phyloP scores from a whole-genome alignment of 2,329 filamentous ascomycete genomes.

The Penicillium sp. region DNA sequence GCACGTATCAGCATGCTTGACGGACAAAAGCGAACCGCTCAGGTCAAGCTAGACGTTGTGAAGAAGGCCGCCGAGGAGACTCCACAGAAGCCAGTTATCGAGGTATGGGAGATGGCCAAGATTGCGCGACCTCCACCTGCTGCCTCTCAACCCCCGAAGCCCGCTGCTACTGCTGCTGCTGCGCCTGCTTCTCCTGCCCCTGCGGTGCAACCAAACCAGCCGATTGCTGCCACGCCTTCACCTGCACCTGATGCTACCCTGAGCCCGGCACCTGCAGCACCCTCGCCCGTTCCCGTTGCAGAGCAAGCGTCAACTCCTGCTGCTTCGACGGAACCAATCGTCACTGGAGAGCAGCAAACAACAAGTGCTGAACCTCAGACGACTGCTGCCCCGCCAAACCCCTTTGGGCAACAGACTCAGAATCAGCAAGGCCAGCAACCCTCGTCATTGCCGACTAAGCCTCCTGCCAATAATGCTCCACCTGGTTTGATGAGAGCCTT shows the following conservation, averaged over 20 bases:
- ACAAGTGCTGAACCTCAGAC: conserved; percentile 11
- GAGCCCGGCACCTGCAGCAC: conserved; percentile 4
- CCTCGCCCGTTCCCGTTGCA: conserved; percentile 16
- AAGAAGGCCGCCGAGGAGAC: conserved; percentile 83
- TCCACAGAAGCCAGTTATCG: conserved; percentile 77
- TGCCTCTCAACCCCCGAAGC: conserved; percentile 35
- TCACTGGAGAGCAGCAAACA: background rate
- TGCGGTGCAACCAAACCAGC: background rate
- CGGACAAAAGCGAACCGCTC: conserved; percentile 65
- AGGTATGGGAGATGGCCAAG: conserved; percentile 86
- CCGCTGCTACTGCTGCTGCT: conserved; percentile 26
- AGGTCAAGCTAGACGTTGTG: conserved; percentile 77
- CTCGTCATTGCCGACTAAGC: conserved; percentile 37
- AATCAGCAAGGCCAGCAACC: conserved; percentile 26
- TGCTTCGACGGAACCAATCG: conserved; percentile 4
- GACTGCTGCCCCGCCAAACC: conserved; percentile 22
- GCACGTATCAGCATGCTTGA: conserved; percentile 80
- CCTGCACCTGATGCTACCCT: conserved; percentile 14
- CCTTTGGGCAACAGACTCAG: conserved; percentile 34
- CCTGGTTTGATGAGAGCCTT: conserved; percentile 47
- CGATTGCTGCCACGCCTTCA: background rate
- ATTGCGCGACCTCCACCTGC: conserved; percentile 59
- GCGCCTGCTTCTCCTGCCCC: conserved; percentile 22
- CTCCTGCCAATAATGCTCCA: conserved; percentile 43
- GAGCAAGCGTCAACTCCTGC: conserved; percentile 9